Conservation (phyloP, 148 eudicot species). For the Nepenthes mirabilis region DNA sequence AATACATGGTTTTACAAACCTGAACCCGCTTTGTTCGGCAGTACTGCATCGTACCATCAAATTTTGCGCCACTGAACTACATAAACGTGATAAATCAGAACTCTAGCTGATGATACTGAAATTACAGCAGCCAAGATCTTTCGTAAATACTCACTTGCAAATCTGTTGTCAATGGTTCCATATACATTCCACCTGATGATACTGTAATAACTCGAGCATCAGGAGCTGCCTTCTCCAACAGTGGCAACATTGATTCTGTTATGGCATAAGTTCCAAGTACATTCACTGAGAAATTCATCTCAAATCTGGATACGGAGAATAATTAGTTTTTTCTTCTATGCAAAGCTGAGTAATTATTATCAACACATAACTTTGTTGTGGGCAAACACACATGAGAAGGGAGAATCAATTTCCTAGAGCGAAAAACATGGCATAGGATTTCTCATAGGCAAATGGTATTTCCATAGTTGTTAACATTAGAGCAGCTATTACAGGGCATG, state of each 20-base stretch:
- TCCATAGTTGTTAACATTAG: too few species aligned
- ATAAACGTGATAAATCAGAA: slow-evolving; percentile 10
- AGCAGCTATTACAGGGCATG: too few species aligned
- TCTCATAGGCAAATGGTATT: too few species aligned
- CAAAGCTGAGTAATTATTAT: too few species aligned
- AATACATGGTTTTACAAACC: slow-evolving; percentile 23
- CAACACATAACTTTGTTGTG: too few species aligned
- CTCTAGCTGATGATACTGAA: neutral
- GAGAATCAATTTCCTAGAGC: too few species aligned
- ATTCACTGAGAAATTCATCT: slow-evolving; percentile 84
- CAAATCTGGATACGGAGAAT: slow-evolving; percentile 33
- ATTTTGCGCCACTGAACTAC: slow-evolving; percentile 49
- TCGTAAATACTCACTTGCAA: slow-evolving; percentile 41
- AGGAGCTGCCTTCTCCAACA: slow-evolving; percentile 80
- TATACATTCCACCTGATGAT: slow-evolving; percentile 90
- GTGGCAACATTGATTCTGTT: slow-evolving; percentile 70
- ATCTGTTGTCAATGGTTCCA: slow-evolving; percentile 64
- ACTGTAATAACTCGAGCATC: slow-evolving; percentile 93
- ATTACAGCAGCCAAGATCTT: neutral
- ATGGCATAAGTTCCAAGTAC: slow-evolving; percentile 70
- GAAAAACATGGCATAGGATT: too few species aligned
- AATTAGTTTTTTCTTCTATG: neutral
- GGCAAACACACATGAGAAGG: too few species aligned
- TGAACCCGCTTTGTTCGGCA: slow-evolving; percentile 90
- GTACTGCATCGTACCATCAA: slow-evolving; percentile 66